Evolutionary conservation across 2,329 filamentous ascomycete genomes (phyloP).

Genomic region (Colletotrichum sp.): DNA sequence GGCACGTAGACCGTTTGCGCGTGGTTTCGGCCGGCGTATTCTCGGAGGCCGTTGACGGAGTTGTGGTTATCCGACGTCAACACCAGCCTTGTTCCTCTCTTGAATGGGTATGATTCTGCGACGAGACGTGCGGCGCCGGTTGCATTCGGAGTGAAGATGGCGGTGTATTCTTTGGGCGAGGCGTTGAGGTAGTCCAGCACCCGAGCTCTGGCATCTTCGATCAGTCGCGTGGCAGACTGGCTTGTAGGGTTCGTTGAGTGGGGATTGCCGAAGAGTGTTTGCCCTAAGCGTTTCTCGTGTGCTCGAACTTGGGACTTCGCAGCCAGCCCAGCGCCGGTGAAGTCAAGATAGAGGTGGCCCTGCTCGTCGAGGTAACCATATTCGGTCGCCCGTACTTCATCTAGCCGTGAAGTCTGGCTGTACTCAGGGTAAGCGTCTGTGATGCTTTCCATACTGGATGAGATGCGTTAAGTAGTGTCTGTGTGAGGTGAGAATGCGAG

Average conservation of each 20-base stretch:
- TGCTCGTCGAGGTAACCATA: slow-evolving; percentile 42
- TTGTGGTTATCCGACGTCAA: slow-evolving; percentile 48
- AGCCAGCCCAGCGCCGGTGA: slow-evolving; percentile 42
- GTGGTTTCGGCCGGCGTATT: slow-evolving; percentile 33
- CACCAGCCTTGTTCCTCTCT: slow-evolving; percentile 28
- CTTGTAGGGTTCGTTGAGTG: slow-evolving; percentile 44
- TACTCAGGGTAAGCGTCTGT: slow-evolving; percentile 37
- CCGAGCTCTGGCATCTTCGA: slow-evolving; percentile 34
- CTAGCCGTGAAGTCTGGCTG: slow-evolving; percentile 30
- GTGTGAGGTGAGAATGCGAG: background rate
- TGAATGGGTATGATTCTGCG: slow-evolving; percentile 43
- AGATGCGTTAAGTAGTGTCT: background rate
- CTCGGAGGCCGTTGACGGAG: slow-evolving; percentile 43
- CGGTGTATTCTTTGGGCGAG: slow-evolving; percentile 39
- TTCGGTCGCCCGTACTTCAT: slow-evolving; percentile 34
- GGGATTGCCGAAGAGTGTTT: slow-evolving; percentile 42
- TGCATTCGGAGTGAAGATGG: slow-evolving; percentile 45
- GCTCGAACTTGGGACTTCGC: slow-evolving; percentile 35
- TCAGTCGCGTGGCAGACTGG: slow-evolving; percentile 34
- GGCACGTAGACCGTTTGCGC: slow-evolving; percentile 35
- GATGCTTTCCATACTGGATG: slow-evolving; percentile 8
- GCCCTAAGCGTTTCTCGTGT: slow-evolving; percentile 33
- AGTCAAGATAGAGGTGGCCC: slow-evolving; percentile 45
- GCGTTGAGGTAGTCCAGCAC: slow-evolving; percentile 39
- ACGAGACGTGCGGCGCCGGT: slow-evolving; percentile 42